These are phyloP conservation scores for Pyrus hybrid DNA, from an alignment of 331 rosid species.

Conservation along the genomic window DNA sequence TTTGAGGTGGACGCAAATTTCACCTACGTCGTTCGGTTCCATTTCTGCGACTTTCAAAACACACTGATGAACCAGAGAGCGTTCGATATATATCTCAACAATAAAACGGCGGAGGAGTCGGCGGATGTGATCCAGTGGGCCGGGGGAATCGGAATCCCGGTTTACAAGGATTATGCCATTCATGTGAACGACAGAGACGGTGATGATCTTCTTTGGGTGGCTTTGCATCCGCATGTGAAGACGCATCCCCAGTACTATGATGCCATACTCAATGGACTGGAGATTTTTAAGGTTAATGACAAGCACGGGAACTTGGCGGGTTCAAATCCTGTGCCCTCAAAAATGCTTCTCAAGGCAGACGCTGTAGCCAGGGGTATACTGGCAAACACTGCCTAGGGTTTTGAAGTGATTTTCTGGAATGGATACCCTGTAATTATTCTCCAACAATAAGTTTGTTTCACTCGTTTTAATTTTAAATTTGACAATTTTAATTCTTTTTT, in stretches of 20 bases:
- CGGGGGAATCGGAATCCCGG: constrained; percentile 18
- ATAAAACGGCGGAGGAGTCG: constrained; percentile 21
- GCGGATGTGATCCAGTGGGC: constrained; percentile 40
- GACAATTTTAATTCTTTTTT: not conserved
- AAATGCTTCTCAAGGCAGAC: constrained; percentile 10
- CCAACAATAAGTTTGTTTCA: not conserved
- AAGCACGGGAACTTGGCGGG: constrained; percentile 24
- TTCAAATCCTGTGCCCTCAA: constrained; percentile 24
- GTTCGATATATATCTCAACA: constrained; percentile 36
- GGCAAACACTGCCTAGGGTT: not conserved
- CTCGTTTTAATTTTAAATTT: not conserved
- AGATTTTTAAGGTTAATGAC: constrained; percentile 35
- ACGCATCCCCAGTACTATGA: constrained; percentile 26
- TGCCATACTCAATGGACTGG: constrained; percentile 38
- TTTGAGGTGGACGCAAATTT: constrained; percentile 32
- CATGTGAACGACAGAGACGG: constrained; percentile 8
- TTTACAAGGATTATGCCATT: constrained; percentile 34
- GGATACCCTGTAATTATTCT: not conserved
- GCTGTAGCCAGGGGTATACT: not conserved
- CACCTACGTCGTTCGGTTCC: constrained; percentile 34
- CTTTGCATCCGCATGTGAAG: constrained; percentile 17
- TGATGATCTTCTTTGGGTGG: constrained; percentile 30
- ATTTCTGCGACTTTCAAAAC: constrained; percentile 34
- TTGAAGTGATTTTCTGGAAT: not conserved
- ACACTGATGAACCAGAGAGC: constrained; percentile 26